phyloP scores from a whole-genome alignment of 1,284 basidiomycete genomes.

The Ceratobasidium sp. region DNA sequence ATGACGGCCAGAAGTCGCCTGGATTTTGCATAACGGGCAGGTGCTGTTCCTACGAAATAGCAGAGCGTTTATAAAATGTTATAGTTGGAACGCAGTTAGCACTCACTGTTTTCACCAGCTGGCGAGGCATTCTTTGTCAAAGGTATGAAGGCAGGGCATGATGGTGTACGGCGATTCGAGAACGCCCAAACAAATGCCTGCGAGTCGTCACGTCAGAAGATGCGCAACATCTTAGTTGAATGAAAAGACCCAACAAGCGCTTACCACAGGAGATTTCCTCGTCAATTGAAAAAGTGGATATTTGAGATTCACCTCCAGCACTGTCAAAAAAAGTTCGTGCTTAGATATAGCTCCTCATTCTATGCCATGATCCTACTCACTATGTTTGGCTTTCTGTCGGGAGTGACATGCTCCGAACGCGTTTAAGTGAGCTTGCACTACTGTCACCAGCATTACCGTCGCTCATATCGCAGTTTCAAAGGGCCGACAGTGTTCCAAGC shows the following conservation, averaged over 20 bases:
- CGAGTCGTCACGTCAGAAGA: background rate
- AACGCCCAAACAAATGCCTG: constrained; percentile 51
- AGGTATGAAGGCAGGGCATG: constrained; percentile 52
- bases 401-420: background rate
- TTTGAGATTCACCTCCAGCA: constrained; percentile 33
- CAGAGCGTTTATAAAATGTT: too few species aligned
- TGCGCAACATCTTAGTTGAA: background rate
- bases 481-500: too few species aligned
- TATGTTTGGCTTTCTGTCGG: background rate
- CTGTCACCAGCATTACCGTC: background rate
- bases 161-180: constrained; percentile 50
- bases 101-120: constrained; percentile 51
- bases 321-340: too few species aligned
- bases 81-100: too few species aligned
- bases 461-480: too few species aligned
- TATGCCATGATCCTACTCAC: too few species aligned
- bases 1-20: constrained; percentile 20
- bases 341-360: too few species aligned
- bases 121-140: constrained; percentile 50
- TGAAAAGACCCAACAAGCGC: background rate
- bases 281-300: constrained; percentile 46
- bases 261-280: constrained; percentile 50
- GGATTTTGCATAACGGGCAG: constrained; percentile 40
- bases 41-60: constrained; percentile 30
- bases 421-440: background rate